Percentiles rank a stretch among this genome's conserved stretches.
Conservation (phyloP, 495 filamentous ascomycete species). For the Podospora didyma region DNA sequence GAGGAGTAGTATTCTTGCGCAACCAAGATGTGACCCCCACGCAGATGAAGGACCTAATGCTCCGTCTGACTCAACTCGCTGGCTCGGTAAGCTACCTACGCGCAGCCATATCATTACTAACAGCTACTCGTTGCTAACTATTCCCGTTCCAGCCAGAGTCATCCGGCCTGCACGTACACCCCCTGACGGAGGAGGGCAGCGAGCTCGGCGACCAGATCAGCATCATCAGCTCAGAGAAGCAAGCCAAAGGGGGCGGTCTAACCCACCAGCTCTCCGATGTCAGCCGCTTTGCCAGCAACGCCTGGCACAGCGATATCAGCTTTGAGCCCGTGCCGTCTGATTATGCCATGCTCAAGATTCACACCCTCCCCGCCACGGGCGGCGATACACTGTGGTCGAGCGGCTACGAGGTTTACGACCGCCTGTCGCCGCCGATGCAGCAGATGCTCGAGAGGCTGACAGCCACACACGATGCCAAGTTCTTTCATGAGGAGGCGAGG, state of each 20-base stretch:
- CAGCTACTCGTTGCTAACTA: background rate
- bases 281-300: slow-evolving; percentile 43
- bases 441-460: slow-evolving; percentile 65
- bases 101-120: background rate
- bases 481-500: slow-evolving; percentile 63
- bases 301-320: slow-evolving; percentile 50
- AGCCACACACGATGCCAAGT: slow-evolving; percentile 63
- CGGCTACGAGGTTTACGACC: slow-evolving; percentile 72
- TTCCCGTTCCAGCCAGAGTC: slow-evolving; percentile 14
- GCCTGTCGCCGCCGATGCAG: slow-evolving; percentile 64
- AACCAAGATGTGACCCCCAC: slow-evolving; percentile 54
- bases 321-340: slow-evolving; percentile 75
- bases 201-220: slow-evolving; percentile 42
- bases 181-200: slow-evolving; percentile 19
- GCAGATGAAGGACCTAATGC: slow-evolving; percentile 24
- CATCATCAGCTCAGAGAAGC: slow-evolving; percentile 42
- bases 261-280: slow-evolving; percentile 29
- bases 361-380: slow-evolving; percentile 66
- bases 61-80: slow-evolving; percentile 43
- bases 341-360: slow-evolving; percentile 67
- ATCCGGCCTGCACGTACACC: slow-evolving; percentile 19
- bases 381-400: slow-evolving; percentile 76
- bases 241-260: slow-evolving; percentile 38
- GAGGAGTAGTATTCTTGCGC: slow-evolving; percentile 73
- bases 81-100: slow-evolving; percentile 50